These are phyloP conservation scores for Chaetomium cochliodes DNA, from an alignment of 495 filamentous ascomycete species.

Conservation along the genomic window DNA sequence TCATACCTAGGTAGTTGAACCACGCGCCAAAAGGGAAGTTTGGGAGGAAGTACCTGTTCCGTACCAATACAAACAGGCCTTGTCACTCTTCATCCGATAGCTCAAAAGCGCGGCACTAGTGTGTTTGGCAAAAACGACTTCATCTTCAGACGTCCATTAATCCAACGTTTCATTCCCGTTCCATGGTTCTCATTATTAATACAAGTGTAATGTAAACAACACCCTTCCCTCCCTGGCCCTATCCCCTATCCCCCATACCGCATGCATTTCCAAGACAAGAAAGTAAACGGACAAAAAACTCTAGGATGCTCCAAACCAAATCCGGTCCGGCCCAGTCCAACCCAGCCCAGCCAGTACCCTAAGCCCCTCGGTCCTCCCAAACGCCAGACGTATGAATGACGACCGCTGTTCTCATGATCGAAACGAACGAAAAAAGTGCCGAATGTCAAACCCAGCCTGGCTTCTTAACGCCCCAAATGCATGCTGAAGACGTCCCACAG, in stretches of 20 bases:
- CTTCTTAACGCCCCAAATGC: conserved; percentile 15
- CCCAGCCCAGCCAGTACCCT: background rate
- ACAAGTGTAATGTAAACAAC: background rate
- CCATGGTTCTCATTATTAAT: conserved; percentile 12
- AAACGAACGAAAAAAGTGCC: background rate
- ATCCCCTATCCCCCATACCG: background rate
- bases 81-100: no score
- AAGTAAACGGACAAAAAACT: background rate
- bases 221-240: background rate
- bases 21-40: no score
- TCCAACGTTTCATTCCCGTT: background rate
- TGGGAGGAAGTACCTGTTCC: no score
- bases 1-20: no score
- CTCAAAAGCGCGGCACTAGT: no score
- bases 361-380: background rate
- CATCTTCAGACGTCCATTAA: background rate
- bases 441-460: background rate
- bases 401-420: conserved; percentile 1
- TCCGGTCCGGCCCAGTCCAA: no score
- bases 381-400: conserved; percentile 10
- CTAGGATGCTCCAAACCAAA: background rate
- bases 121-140: background rate
- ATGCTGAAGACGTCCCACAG: conserved; percentile 3
- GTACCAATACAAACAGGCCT: no score
- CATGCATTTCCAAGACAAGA: conserved; percentile 7